Evolutionary conservation across 1,139 yeast genomes (phyloP).

Genomic region (Yamadazyma sp.): DNA sequence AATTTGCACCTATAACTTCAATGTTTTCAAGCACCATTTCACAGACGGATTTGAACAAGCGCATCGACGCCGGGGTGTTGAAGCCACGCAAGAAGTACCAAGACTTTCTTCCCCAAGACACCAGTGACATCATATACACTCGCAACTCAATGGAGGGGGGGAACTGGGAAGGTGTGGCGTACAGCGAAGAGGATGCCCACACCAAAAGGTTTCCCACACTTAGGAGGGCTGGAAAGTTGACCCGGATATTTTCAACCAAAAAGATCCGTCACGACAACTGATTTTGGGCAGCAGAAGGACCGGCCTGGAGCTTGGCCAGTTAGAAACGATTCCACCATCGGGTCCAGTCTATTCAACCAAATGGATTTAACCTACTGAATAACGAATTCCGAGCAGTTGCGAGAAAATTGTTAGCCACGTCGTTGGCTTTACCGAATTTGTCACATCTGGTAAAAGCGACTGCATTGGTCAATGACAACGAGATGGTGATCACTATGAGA

Average conservation of each 20-base stretch:
- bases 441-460: constrained; percentile 91
- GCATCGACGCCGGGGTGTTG: constrained; percentile 1
- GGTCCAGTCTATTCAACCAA: no score
- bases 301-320: no score
- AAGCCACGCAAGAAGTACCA: constrained; percentile 1
- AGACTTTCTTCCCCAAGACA: not conserved
- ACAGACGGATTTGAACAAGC: not conserved
- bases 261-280: no score
- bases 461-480: constrained; percentile 76
- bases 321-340: no score
- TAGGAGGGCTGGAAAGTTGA: no score
- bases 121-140: not conserved
- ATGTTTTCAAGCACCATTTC: not conserved
- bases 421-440: constrained; percentile 77
- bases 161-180: no score
- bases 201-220: not conserved
- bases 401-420: constrained; percentile 49
- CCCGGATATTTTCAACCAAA: no score
- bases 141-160: not conserved
- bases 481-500: constrained; percentile 63
- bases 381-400: constrained; percentile 50
- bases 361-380: constrained; percentile 53
- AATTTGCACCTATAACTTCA: not conserved
- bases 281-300: no score
- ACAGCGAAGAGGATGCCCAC: no score